phyloP scores from a whole-genome alignment of 169 alveolate species.

The Theileria annulata region DNA sequence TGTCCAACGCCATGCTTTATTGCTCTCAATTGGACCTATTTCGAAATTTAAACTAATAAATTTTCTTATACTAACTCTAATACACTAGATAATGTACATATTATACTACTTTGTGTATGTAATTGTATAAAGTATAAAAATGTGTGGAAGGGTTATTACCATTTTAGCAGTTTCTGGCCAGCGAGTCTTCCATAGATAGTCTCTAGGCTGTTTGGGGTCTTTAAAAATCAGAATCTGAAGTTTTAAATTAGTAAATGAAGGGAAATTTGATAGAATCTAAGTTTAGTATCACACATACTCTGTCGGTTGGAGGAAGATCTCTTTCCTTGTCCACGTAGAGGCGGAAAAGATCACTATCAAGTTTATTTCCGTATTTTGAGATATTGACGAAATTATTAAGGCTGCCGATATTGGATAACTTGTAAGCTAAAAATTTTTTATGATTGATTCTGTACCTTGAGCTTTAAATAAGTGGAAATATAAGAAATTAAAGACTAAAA shows the following conservation, averaged over 20 bases:
- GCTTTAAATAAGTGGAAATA: not conserved
- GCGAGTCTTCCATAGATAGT: constrained; percentile 55
- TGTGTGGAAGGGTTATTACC: constrained; percentile 39
- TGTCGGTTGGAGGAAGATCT: constrained; percentile 13
- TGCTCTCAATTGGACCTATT: constrained; percentile 71
- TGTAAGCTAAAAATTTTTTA: not conserved
- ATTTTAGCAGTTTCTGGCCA: constrained; percentile 64
- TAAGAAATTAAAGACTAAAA: not conserved
- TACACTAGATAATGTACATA: too few species aligned
- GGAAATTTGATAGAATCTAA: not conserved
- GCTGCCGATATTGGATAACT: not conserved
- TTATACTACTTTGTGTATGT: not conserved
- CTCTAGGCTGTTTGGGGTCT: constrained; percentile 64
- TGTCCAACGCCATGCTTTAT: constrained; percentile 67
- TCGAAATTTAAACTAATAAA: not conserved
- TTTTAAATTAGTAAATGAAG: not conserved
- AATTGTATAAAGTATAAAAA: not conserved
- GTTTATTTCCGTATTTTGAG: not conserved
- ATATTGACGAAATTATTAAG: not conserved
- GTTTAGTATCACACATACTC: constrained; percentile 10
- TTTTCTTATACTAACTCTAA: constrained; percentile 3
- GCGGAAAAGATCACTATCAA: not conserved
- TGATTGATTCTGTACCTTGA: not conserved
- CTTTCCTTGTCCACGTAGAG: constrained; percentile 1
- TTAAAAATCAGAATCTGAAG: constrained; percentile 32